phyloP scores from a whole-genome alignment of 2,329 filamentous ascomycete species.

The Cladobotryum protrusum region DNA sequence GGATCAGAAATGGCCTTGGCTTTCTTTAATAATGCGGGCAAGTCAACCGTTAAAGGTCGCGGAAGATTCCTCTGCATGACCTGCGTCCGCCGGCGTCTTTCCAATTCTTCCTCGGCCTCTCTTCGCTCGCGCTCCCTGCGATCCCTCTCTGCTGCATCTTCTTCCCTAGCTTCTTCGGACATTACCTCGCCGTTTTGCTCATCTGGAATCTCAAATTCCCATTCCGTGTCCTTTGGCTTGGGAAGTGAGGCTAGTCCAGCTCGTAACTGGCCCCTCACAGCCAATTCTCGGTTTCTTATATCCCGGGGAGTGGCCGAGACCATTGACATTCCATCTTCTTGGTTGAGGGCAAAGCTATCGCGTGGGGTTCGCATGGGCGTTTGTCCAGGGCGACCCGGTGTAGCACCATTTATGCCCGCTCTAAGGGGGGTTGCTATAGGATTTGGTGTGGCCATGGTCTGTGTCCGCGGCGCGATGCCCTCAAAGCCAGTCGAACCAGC shows the following conservation, averaged over 20 bases:
- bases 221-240: slow-evolving; percentile 88
- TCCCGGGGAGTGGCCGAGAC: slow-evolving; percentile 73
- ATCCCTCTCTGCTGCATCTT: slow-evolving; percentile 67
- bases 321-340: slow-evolving; percentile 59
- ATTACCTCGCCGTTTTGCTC: slow-evolving; percentile 58
- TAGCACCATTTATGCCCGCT: slow-evolving; percentile 57
- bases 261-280: slow-evolving; percentile 61
- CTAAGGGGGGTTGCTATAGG: slow-evolving; percentile 87
- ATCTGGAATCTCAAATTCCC: slow-evolving; percentile 87
- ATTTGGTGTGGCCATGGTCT: slow-evolving; percentile 85
- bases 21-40: slow-evolving; percentile 58
- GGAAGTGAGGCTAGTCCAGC: slow-evolving; percentile 75
- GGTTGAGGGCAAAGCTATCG: slow-evolving; percentile 80
- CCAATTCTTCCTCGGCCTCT: slow-evolving; percentile 67
- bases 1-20: slow-evolving; percentile 57
- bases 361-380: slow-evolving; percentile 85
- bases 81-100: slow-evolving; percentile 78
- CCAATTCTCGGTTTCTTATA: slow-evolving; percentile 62
- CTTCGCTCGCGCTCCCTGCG: slow-evolving; percentile 66
- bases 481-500: slow-evolving; percentile 80
- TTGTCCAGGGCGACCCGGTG: slow-evolving; percentile 62
- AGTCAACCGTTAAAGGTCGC: slow-evolving; percentile 66
- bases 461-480: slow-evolving; percentile 71
- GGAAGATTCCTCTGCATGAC: slow-evolving; percentile 85
- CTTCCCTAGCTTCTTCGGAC: slow-evolving; percentile 45